Evolutionary conservation across 2,329 filamentous ascomycete genomes (phyloP), one percentile per base, ranked within the genome.

Genomic region (Xylogone sp.): DNA sequence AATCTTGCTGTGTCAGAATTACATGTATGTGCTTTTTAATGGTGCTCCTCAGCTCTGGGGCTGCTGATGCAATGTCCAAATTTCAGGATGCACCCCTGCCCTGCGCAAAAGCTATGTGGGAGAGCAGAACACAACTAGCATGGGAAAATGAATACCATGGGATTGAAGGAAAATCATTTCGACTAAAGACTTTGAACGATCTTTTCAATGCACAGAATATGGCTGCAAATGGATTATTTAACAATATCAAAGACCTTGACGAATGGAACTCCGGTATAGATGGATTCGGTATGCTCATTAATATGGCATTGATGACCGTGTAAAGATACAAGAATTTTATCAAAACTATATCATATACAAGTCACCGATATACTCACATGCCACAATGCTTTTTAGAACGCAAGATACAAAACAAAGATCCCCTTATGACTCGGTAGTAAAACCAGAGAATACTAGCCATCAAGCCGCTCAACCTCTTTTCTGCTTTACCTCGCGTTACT

Each of bases 61-160:
- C 47, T 8, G 52, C 49, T 22, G 46, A 39, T 22, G 13, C 50
- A 19, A 21, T 24, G 22, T 4, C 39, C 10, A 31, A 13, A 18
- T 53, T 48, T 31, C 42, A 45, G 9, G 16, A 24, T 19, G 27
- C 53, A 7, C 54, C 51, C 6, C 48, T 56, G 13, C 46, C 51
- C 3, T 47, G 24, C 24, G 34, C 19, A 8, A 49, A 46, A 21
- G 43, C 46, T 4, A 19, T 53, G 12, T 56, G 54, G 54, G 54
- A 53, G 46, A 49, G 48, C 19, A 42, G 44, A 43, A 46, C 22
- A 12, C 43, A 43, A 7, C 21, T 43, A 8, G 16, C 29, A n/a
- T 56, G 51, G 54, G 43, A 51, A 42, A 31, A 18, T 3, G 54
- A 53, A 43, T 48, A 50, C 27, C n/a, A 45, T n/a, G 21, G 47